phyloP scores from a whole-genome alignment of 2,329 filamentous ascomycete genomes.

The Hypoxylon sp. region DNA sequence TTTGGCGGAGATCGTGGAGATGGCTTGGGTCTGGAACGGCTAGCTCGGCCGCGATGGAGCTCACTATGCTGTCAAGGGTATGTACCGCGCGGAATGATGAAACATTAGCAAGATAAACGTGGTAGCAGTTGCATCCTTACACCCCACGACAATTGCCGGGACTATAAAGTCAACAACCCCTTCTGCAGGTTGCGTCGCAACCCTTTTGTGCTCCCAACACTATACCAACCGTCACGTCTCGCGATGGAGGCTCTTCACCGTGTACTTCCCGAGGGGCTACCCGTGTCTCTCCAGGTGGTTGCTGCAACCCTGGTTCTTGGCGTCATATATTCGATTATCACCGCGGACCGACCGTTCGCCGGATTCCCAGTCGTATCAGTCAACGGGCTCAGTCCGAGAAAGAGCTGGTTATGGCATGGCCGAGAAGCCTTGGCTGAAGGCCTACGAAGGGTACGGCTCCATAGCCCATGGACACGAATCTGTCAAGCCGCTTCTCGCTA shows the following conservation, averaged over 20 bases:
- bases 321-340: slow-evolving; percentile 49
- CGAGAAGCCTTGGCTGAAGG: slow-evolving; percentile 49
- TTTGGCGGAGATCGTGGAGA: slow-evolving; percentile 8
- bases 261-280: slow-evolving; percentile 51
- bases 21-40: slow-evolving; percentile 14
- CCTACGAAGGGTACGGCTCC: slow-evolving; percentile 44
- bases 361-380: slow-evolving; percentile 51
- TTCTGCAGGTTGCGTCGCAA: slow-evolving; percentile 9
- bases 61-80: slow-evolving; percentile 11
- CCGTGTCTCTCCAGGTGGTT: slow-evolving; percentile 51
- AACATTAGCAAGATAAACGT: slow-evolving; percentile 26
- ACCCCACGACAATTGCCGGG: neutral
- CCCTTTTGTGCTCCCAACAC: slow-evolving; percentile 12
- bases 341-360: slow-evolving; percentile 48
- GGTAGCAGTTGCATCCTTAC: neutral
- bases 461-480: neutral
- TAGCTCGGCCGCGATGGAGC: slow-evolving; percentile 11
- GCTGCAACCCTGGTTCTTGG: slow-evolving; percentile 49
- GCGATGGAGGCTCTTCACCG: slow-evolving; percentile 49
- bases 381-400: slow-evolving; percentile 50
- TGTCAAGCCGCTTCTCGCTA: slow-evolving; percentile 18
- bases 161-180: slow-evolving; percentile 25
- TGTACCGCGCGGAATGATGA: slow-evolving; percentile 27
- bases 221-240: neutral
- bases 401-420: slow-evolving; percentile 51